These are phyloP conservation scores for Pachyrhizus erosus DNA, from an alignment of 306 rosid genomes.

Conservation along the genomic window DNA sequence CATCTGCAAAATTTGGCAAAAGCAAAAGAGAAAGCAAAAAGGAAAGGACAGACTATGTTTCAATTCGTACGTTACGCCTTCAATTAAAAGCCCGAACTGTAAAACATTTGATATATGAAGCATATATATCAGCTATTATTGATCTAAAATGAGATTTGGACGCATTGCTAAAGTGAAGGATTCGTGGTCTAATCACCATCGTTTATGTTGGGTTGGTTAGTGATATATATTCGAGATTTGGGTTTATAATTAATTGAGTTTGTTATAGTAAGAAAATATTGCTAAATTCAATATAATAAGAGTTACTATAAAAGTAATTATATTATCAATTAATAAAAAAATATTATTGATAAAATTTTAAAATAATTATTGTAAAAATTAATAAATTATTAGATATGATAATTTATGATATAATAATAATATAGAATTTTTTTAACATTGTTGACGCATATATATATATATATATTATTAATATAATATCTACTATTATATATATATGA, in stretches of 20 bases:
- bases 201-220: too few relatives aligned
- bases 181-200: background rate
- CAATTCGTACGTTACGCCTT: background rate
- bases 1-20: conserved; percentile 1
- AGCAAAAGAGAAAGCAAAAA: conserved; percentile 14
- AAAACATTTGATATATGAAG: background rate
- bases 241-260: background rate
- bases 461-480: too few relatives aligned
- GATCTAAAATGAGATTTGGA: background rate
- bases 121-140: background rate
- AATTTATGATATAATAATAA: too few relatives aligned
- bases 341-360: too few relatives aligned
- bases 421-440: too few relatives aligned
- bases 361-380: too few relatives aligned
- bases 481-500: background rate
- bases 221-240: background rate
- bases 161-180: background rate
- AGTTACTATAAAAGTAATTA: too few relatives aligned
- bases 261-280: background rate
- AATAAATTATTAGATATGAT: too few relatives aligned
- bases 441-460: too few relatives aligned
- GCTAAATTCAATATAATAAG: background rate
- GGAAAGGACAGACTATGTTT: background rate
- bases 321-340: too few relatives aligned
- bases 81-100: background rate